Evolutionary conservation across 768 basidiomycete species (phyloP).

Genomic region (Tricholoma furcatifolium): DNA sequence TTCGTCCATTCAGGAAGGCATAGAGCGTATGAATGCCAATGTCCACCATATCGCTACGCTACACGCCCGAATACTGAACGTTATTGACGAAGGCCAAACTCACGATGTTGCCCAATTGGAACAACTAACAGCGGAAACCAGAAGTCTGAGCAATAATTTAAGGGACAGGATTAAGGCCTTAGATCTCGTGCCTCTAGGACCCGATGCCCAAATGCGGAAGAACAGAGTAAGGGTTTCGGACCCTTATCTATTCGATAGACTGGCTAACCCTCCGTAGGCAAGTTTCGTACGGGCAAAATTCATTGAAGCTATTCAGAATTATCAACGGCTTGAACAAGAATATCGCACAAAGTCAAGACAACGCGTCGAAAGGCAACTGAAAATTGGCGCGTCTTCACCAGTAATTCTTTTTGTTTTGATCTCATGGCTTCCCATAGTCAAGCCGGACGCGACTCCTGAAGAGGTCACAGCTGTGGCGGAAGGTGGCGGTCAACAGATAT

Average conservation of each 20-base stretch:
- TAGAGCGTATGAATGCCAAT: slow-evolving; percentile 37
- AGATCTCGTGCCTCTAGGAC: slow-evolving; percentile 31
- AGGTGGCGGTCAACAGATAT: slow-evolving; percentile 67
- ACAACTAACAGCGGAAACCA: slow-evolving; percentile 58
- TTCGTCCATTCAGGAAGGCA: slow-evolving; percentile 38
- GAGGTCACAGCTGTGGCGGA: slow-evolving; percentile 74
- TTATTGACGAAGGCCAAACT: slow-evolving; percentile 29
- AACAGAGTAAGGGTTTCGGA: slow-evolving; percentile 31
- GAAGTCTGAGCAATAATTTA: slow-evolving; percentile 52
- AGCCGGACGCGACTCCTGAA: slow-evolving; percentile 81
- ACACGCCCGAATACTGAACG: slow-evolving; percentile 36
- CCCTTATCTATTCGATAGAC: background rate
- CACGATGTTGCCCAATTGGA: slow-evolving; percentile 43
- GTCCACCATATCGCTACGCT: slow-evolving; percentile 36
- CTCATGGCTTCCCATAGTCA: slow-evolving; percentile 45
- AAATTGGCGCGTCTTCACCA: slow-evolving; percentile 54
- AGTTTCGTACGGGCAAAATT: slow-evolving; percentile 66
- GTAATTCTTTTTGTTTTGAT: background rate
- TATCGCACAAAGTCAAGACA: slow-evolving; percentile 62
- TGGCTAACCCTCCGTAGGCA: slow-evolving; percentile 37
- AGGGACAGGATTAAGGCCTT: slow-evolving; percentile 61
- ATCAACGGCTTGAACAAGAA: slow-evolving; percentile 74
- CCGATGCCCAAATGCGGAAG: slow-evolving; percentile 36
- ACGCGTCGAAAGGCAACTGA: slow-evolving; percentile 72
- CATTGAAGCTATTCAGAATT: slow-evolving; percentile 72